phyloP scores from a whole-genome alignment of 768 basidiomycete species.

The Amanita thiersii region DNA sequence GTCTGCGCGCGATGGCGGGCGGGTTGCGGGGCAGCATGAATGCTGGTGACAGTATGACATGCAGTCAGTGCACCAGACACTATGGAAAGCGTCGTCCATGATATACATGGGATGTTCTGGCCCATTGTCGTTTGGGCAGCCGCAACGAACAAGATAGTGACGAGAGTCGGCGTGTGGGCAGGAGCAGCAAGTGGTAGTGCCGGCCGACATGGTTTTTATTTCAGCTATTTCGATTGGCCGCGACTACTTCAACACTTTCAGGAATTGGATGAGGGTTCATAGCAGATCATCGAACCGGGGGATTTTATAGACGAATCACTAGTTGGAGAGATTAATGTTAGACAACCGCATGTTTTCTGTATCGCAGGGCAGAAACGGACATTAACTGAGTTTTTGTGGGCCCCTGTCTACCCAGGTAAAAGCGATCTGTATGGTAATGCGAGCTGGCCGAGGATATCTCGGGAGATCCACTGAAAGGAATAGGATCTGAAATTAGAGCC shows the following conservation, averaged over 20 bases:
- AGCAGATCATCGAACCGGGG: background rate
- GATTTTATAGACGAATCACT: slow-evolving; percentile 1
- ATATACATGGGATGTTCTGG: slow-evolving; percentile 20
- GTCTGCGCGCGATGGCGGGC: slow-evolving; percentile 10
- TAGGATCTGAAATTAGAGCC: slow-evolving; percentile 2
- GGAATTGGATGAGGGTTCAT: slow-evolving; percentile 1
- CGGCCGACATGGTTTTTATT: background rate
- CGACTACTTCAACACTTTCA: slow-evolving; percentile 1
- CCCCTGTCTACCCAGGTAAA: slow-evolving; percentile 5
- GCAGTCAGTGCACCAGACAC: slow-evolving; percentile 24
- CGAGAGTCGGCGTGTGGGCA: slow-evolving; percentile 14
- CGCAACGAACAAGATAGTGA: slow-evolving; percentile 26
- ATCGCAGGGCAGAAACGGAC: slow-evolving; percentile 5
- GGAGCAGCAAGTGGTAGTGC: slow-evolving; percentile 10
- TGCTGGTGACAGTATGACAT: slow-evolving; percentile 19
- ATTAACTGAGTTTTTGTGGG: slow-evolving; percentile 5
- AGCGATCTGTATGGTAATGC: slow-evolving; percentile 1
- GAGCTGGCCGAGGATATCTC: background rate
- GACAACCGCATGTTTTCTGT: slow-evolving; percentile 8
- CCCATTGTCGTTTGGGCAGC: slow-evolving; percentile 21
- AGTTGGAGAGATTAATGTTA: background rate
- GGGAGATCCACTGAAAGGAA: slow-evolving; percentile 3
- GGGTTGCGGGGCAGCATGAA: slow-evolving; percentile 15
- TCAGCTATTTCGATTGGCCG: slow-evolving; percentile 1
- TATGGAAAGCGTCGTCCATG: slow-evolving; percentile 25